Evolutionary conservation across 2,329 filamentous ascomycete species (phyloP), one percentile per base, ranked within the genome.

Genomic region (Fusarium tanahbumbuense): DNA sequence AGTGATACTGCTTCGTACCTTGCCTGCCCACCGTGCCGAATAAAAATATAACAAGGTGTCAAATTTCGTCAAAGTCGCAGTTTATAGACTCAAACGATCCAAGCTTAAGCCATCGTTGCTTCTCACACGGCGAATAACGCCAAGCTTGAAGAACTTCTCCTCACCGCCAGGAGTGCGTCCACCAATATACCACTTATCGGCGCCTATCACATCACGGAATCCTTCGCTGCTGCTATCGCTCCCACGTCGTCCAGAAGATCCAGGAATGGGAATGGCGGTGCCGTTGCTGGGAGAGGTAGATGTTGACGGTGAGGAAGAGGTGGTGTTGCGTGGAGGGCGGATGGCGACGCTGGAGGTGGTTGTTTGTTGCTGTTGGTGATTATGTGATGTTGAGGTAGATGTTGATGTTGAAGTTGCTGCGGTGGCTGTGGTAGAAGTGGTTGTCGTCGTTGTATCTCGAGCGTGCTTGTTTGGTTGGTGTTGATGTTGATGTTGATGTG

Each of bases 151-250:
- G 81, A 93, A 94, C 75, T 88, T 88, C 78, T 94, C 92, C 75
- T 94, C 92, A n/a, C 92, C 92, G 2, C 82, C 86, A 2, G 92
- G 91, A 28, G 92, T 94, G 76, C 91, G 83, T 9, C 92, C 92
- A 23, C 92, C 92, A 57, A 94, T 92, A 75, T 94, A 94, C 91
- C 92, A 93, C 81, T 92, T 93, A 70, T 94, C 92, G 3, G 88
- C 87, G 4, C 90, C 91, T 50, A 89, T 79, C 37, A 89, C 90
- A 66, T 94, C 92, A 55, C 91, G 84, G 78, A 94, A 94, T 3
- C 92, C 92, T 75, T 94, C 92, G 56, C 86, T 90, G 68, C 88
- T 91, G 79, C 90, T 93, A 72, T 94, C 92, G 72, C 91, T 93
- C 27, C 91, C 92, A 59, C 92, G 85, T 59, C 91, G 84, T 16